These are phyloP conservation scores for Penicillium antarcticum DNA, from an alignment of 495 filamentous ascomycete species.

Conservation along the genomic window DNA sequence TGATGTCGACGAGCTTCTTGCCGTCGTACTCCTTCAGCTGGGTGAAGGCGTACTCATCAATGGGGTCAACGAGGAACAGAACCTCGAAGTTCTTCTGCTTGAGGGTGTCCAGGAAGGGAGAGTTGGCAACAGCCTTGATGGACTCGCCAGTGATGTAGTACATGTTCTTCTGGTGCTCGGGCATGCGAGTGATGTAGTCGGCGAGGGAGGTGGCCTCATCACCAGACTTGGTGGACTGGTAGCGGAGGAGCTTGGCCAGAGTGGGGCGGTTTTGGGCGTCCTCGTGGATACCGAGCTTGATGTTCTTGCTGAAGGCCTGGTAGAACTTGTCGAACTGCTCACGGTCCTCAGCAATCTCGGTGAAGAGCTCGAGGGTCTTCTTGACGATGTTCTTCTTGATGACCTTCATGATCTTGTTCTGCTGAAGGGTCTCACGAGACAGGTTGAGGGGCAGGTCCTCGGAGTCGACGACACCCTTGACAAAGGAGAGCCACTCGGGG, in stretches of 20 bases:
- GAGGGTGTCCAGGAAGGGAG: conserved; percentile 97
- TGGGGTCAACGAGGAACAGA: conserved; percentile 97
- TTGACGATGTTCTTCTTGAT: conserved; percentile 99
- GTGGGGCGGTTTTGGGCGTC: conserved; percentile 92
- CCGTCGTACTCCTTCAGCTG: conserved; percentile 99
- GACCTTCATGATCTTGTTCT: conserved; percentile 99
- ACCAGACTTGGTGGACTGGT: conserved; percentile 97
- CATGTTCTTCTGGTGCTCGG: conserved; percentile 99
- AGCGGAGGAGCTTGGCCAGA: conserved; percentile 98
- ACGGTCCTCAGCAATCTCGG: conserved; percentile 97
- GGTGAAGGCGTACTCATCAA: conserved; percentile 99
- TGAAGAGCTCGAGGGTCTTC: conserved; percentile 99
- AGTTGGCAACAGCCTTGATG: conserved; percentile 95
- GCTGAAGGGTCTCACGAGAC: conserved; percentile 99
- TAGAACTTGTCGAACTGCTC: conserved; percentile 99
- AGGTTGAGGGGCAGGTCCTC: conserved; percentile 98
- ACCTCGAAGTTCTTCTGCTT: conserved; percentile 99
- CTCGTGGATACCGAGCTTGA: conserved; percentile 99
- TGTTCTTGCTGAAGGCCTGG: conserved; percentile 98
- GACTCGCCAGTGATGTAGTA: conserved; percentile 99
- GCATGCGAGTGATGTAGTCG: conserved; percentile 98
- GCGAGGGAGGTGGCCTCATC: conserved; percentile 90
- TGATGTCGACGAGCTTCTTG: conserved; percentile 99
- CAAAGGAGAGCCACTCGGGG: conserved; percentile 97
- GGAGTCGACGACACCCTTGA: conserved; percentile 99